Evolutionary conservation across 192 early-diverging fungal species (phyloP), one percentile per base, ranked within the genome.

Genomic region (Umbelopsis vinacea): DNA sequence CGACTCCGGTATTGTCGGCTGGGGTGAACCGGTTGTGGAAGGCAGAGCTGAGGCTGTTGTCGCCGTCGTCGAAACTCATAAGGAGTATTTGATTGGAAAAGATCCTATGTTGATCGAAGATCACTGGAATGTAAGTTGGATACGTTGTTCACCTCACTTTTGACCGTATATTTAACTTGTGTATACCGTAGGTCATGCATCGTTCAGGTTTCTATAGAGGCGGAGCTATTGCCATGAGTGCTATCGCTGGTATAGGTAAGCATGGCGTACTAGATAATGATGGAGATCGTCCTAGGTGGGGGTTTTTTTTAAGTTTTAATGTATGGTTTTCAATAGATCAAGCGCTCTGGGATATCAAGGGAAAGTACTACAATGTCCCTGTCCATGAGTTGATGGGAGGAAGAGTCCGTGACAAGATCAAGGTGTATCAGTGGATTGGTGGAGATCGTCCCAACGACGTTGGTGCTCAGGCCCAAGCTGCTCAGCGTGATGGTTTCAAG

Each of bases 281-380:
- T 6, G 24, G 19, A 48, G 22, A 43, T 43, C 2, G 10, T 43
- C 14, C 19, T n/a, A n/a, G n/a, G n/a, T n/a, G n/a, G n/a, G n/a
- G n/a, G n/a, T n/a, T n/a, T n/a, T n/a, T n/a, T n/a, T 12, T n/a
- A n/a, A 5, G 67, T 45, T 29, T 46, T 47, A 33, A 17, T 11
- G 33, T 11, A 68, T 23, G 19, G 15, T 15, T 2, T 47, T 23
- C 21, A 45, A 6, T 38, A 68, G 69, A 71, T 52, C 69, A 71
- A 52, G 69, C 69, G 37, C 69, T 71, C 17, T 71, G 69, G 69
- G 69, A 71, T 55, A 71, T 71, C 33, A 71, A 71, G 52, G 69
- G 69, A 23, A 71, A 52, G 52, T 23, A 71, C 24, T 71, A 52
- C 29, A 21, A 29, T 23, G 48, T 52, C n/a, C 69, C 69, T 45